Evolutionary conservation across 768 basidiomycete species (phyloP).

Genomic region (Mycena crocata): DNA sequence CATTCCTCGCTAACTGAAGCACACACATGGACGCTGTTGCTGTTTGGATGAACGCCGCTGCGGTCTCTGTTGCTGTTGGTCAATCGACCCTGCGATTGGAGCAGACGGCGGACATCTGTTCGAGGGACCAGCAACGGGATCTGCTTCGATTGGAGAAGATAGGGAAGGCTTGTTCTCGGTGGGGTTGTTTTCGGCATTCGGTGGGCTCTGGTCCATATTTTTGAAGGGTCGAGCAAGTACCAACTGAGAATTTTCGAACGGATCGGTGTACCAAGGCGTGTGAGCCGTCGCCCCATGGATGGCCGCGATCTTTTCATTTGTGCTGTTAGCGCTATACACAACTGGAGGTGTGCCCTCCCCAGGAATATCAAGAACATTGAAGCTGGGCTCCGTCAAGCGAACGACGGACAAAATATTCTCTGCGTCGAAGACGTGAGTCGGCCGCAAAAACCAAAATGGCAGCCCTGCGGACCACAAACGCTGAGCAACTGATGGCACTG

Average conservation of each 20-base stretch:
- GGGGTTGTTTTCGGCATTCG: neutral
- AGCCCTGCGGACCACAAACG: neutral
- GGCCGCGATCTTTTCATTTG: neutral
- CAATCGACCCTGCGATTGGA: too few species aligned
- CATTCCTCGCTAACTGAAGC: neutral
- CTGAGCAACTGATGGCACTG: neutral
- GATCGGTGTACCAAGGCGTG: neutral
- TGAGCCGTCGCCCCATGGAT: neutral
- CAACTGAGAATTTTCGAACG: neutral
- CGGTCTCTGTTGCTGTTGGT: too few species aligned
- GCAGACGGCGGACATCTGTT: too few species aligned
- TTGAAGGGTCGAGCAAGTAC: too few species aligned
- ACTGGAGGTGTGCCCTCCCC: neutral
- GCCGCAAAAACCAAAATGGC: conserved; percentile 2
- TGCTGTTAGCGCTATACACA: neutral
- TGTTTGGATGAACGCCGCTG: too few species aligned
- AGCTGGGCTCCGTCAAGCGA: neutral
- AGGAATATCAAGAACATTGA: neutral
- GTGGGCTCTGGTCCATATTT: neutral
- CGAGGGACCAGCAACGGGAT: too few species aligned
- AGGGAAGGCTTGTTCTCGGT: too few species aligned
- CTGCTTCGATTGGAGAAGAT: too few species aligned
- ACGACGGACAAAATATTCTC: neutral
- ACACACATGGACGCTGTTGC: too few species aligned
- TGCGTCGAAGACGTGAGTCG: neutral